A percentile compares a stretch with the other conserved stretches of the same genome.
Conservation (phyloP, 805 yeast genomes). For the Kazachstania viticola region DNA sequence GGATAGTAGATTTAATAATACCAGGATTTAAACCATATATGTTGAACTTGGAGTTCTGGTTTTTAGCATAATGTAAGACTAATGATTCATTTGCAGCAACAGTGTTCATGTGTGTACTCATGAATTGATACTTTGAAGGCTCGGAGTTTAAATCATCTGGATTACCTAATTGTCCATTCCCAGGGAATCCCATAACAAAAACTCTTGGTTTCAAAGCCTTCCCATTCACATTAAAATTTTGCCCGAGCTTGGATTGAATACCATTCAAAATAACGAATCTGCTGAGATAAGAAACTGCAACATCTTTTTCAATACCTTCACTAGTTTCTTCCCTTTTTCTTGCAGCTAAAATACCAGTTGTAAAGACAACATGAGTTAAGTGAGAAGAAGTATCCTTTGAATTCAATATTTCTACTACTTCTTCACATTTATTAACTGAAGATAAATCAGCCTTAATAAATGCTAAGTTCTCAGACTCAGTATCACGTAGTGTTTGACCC, state of each 20-base stretch:
- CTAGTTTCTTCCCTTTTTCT: slow-evolving; percentile 23
- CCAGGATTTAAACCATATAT: slow-evolving; percentile 33
- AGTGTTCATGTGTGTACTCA: slow-evolving; percentile 29
- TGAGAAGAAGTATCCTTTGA: slow-evolving; percentile 4
- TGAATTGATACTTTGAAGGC: slow-evolving; percentile 16
- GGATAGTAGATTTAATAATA: slow-evolving; percentile 27
- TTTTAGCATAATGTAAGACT: slow-evolving; percentile 15
- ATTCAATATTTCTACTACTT: slow-evolving; percentile 17
- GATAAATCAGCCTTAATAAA: slow-evolving; percentile 28
- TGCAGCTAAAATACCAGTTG: slow-evolving; percentile 32
- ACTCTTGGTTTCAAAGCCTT: slow-evolving; percentile 21
- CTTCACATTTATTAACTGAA: slow-evolving; percentile 17
- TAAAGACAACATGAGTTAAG: slow-evolving; percentile 26
- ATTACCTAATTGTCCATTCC: slow-evolving; percentile 24
- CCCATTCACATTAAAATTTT: neutral
- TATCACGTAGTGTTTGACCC: slow-evolving; percentile 28
- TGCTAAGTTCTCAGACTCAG: slow-evolving; percentile 14
- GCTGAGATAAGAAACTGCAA: slow-evolving; percentile 30
- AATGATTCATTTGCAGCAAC: slow-evolving; percentile 34
- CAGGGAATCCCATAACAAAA: slow-evolving; percentile 32
- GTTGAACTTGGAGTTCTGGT: slow-evolving; percentile 10
- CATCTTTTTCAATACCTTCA: slow-evolving; percentile 30
- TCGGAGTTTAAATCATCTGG: slow-evolving; percentile 29
- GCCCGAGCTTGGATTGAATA: slow-evolving; percentile 16
- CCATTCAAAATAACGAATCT: slow-evolving; percentile 24